These are phyloP conservation scores for Sclerotiophoma versabilis DNA, from an alignment of 2,329 filamentous ascomycete genomes.

Conservation along the genomic window DNA sequence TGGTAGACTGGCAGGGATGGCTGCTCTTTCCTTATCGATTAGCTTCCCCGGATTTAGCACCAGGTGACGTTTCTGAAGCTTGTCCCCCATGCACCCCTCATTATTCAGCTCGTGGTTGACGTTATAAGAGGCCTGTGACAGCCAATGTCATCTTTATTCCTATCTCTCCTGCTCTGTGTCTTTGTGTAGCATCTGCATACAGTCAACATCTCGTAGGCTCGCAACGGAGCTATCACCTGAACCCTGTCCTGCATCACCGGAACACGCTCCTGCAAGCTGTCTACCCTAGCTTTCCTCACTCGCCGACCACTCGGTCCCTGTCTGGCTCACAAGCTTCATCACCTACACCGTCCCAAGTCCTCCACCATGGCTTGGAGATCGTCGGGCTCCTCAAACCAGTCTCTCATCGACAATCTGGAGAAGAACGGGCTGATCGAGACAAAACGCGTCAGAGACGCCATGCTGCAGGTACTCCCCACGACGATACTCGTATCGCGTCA, in stretches of 20 bases:
- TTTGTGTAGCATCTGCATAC: slow-evolving; percentile 27
- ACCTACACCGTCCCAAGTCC: slow-evolving; percentile 12
- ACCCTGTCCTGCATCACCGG: background rate
- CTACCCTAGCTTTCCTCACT: slow-evolving; percentile 26
- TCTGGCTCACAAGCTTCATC: slow-evolving; percentile 9
- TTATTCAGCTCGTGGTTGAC: background rate
- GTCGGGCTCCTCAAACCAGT: slow-evolving; percentile 75
- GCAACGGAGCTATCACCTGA: background rate
- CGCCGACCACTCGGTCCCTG: slow-evolving; percentile 18
- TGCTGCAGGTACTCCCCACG: slow-evolving; percentile 66
- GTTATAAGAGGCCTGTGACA: background rate
- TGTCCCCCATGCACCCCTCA: slow-evolving; percentile 19
- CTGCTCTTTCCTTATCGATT: slow-evolving; percentile 30
- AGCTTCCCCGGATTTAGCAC: slow-evolving; percentile 12
- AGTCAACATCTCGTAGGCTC: background rate
- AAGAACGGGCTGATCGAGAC: slow-evolving; percentile 75
- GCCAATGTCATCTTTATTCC: background rate
- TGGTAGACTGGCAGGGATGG: slow-evolving; percentile 8
- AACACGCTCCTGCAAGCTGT: slow-evolving; percentile 21
- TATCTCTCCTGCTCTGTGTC: slow-evolving; percentile 11
- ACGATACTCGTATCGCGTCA: slow-evolving; percentile 12
- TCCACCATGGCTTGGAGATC: slow-evolving; percentile 87
- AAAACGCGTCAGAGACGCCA: slow-evolving; percentile 76
- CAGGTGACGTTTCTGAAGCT: slow-evolving; percentile 12
- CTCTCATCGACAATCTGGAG: slow-evolving; percentile 80